A percentile compares a stretch with the other conserved stretches of the same genome.
Conservation (phyloP, 352 stramenopile species). For the Phytophthora citricola region DNA sequence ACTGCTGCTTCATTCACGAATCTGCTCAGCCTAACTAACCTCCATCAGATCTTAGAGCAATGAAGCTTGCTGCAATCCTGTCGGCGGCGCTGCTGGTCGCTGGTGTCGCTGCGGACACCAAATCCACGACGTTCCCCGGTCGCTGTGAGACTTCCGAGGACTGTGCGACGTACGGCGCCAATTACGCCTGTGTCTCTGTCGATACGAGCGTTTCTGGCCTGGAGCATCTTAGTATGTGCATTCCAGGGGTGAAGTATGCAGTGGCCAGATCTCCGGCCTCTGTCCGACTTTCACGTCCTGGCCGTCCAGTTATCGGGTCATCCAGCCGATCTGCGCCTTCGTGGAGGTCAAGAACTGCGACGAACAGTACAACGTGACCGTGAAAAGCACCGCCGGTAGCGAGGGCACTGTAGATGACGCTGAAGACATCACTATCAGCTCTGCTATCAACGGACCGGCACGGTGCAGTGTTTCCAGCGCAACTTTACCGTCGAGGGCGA, state of each 20-base stretch:
- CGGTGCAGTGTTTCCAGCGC: slow-evolving; percentile 71
- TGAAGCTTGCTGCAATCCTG: slow-evolving; percentile 23
- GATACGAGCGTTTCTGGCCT: slow-evolving; percentile 62
- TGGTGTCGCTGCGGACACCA: slow-evolving; percentile 23
- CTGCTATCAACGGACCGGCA: slow-evolving; percentile 35
- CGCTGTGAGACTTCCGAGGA: slow-evolving; percentile 56
- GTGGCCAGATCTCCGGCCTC: slow-evolving; percentile 59
- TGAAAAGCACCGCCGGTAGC: slow-evolving; percentile 29
- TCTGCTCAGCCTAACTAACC: slow-evolving; percentile 4
- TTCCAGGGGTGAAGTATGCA: slow-evolving; percentile 64
- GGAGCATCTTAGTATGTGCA: slow-evolving; percentile 74
- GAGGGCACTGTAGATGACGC: slow-evolving; percentile 33
- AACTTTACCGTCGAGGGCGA: slow-evolving; percentile 64
- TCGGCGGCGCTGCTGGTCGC: slow-evolving; percentile 28
- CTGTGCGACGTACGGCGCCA: slow-evolving; percentile 60
- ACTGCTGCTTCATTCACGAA: slow-evolving; percentile 27
- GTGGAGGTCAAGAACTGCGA: slow-evolving; percentile 68
- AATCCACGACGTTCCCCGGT: slow-evolving; percentile 58
- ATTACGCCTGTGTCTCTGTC: slow-evolving; percentile 77
- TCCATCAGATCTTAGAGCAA: slow-evolving; percentile 5
- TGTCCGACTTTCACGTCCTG: slow-evolving; percentile 82
- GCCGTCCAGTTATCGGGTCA: slow-evolving; percentile 69
- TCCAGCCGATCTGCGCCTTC: slow-evolving; percentile 80
- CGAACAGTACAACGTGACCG: slow-evolving; percentile 52
- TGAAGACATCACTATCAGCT: slow-evolving; percentile 23